phyloP scores from a whole-genome alignment of 495 filamentous ascomycete species.

The Ramalina peruviana region DNA sequence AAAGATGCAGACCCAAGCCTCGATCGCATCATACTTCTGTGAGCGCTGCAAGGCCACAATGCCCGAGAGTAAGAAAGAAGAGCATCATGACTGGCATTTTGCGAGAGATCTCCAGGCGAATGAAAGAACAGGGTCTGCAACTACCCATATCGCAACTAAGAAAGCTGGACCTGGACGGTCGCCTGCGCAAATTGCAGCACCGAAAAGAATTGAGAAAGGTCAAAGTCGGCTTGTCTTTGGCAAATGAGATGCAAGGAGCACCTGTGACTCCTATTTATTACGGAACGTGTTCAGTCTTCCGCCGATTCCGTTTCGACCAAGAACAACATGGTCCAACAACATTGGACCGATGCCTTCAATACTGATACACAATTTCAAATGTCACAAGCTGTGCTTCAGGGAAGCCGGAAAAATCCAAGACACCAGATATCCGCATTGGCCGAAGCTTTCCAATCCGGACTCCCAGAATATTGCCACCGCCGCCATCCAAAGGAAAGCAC shows the following conservation, averaged over 20 bases:
- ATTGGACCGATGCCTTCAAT: too few relatives aligned
- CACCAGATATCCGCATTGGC: too few relatives aligned
- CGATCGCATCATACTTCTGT: constrained; percentile 43
- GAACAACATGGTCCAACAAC: too few relatives aligned
- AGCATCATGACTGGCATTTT: constrained; percentile 93
- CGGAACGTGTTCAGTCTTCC: too few relatives aligned
- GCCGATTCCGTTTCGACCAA: too few relatives aligned
- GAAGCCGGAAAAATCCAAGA: too few relatives aligned
- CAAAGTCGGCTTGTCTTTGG: constrained; percentile 65
- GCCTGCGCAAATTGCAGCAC: neutral
- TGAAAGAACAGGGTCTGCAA: constrained; percentile 21
- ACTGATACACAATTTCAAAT: too few relatives aligned
- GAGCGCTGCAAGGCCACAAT: constrained; percentile 48
- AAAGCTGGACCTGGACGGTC: neutral
- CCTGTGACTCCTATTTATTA: neutral
- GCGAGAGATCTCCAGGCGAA: constrained; percentile 70
- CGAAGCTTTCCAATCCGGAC: too few relatives aligned
- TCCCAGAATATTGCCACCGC: too few relatives aligned
- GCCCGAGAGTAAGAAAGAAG: constrained; percentile 42
- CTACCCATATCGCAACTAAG: neutral
- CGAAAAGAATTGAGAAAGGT: constrained; percentile 52
- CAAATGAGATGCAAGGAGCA: constrained; percentile 22
- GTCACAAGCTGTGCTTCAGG: too few relatives aligned
- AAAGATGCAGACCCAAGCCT: constrained; percentile 14
- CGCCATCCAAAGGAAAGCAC: too few relatives aligned